Evolutionary conservation across 129 eudicot species (phyloP).

Genomic region (Apium graveolens): DNA sequence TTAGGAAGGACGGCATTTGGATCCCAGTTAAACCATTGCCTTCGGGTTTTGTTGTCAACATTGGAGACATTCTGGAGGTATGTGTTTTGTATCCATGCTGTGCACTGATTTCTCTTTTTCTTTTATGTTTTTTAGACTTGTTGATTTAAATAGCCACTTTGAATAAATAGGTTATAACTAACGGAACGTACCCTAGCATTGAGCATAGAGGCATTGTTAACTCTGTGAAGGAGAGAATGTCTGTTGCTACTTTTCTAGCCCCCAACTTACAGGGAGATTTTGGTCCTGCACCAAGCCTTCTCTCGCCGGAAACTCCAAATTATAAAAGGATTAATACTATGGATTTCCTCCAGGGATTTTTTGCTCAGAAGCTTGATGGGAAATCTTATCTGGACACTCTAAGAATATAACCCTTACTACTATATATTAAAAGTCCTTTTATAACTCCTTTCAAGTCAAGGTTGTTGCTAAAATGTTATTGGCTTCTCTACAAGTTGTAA

Average conservation of each 20-base stretch:
- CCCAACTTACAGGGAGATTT: background rate
- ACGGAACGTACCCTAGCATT: background rate
- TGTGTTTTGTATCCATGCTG: background rate
- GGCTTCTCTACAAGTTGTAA: too few species aligned
- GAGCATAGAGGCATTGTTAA: slow-evolving; percentile 14
- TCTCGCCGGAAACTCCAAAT: background rate
- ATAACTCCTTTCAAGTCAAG: background rate
- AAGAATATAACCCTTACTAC: background rate
- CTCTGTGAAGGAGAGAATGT: slow-evolving; percentile 12
- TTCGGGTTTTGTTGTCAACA: slow-evolving; percentile 28
- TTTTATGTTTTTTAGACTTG: background rate
- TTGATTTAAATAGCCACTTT: background rate
- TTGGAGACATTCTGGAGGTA: slow-evolving; percentile 37
- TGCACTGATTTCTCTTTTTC: too few species aligned
- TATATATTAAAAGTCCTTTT: too few species aligned
- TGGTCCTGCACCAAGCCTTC: slow-evolving; percentile 11
- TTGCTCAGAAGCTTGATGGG: background rate
- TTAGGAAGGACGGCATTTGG: slow-evolving; percentile 31
- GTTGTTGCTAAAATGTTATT: background rate
- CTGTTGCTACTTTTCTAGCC: slow-evolving; percentile 8
- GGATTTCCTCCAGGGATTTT: background rate
- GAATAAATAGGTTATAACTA: slow-evolving; percentile 15
- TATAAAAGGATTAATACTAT: background rate
- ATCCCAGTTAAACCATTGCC: slow-evolving; percentile 31
- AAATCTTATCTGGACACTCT: background rate